phyloP scores from a whole-genome alignment of 2,329 filamentous ascomycete genomes.

The Tolypocladium tropicale region DNA sequence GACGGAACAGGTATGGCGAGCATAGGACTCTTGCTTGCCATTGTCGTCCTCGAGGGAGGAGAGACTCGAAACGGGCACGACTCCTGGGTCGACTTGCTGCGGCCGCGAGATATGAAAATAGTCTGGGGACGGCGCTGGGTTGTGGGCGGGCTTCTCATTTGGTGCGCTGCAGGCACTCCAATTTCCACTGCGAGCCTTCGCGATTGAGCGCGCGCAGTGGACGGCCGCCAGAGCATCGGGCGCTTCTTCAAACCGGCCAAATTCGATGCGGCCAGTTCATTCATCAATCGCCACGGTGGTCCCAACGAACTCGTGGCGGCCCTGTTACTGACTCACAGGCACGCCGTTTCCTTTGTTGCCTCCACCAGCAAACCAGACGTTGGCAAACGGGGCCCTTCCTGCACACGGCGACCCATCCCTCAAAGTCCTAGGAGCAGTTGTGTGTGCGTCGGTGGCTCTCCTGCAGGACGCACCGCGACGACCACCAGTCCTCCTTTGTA shows the following conservation, averaged over 20 bases:
- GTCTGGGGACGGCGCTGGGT: background rate
- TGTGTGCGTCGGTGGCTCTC: background rate
- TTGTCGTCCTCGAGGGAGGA: background rate
- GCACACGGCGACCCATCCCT: background rate
- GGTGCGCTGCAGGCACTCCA: background rate
- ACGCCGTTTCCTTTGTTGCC: background rate
- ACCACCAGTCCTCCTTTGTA: background rate
- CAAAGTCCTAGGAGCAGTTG: background rate
- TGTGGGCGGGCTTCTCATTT: background rate
- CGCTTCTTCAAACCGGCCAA: conserved; percentile 1
- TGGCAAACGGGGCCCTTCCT: background rate
- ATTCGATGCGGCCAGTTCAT: background rate
- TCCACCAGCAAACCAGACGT: background rate
- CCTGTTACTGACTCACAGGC: background rate
- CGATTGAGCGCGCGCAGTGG: background rate
- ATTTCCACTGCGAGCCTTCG: background rate
- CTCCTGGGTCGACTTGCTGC: background rate
- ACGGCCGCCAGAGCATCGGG: background rate
- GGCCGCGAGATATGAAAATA: conserved; percentile 3
- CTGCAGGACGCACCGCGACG: background rate
- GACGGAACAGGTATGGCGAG: background rate
- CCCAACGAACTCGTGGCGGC: background rate
- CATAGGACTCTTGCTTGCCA: conserved; percentile 1
- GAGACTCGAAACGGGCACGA: conserved; percentile 6
- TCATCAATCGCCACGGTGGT: background rate